Conservation (phyloP, 2,329 filamentous ascomycete species). For the Rutstroemia sp. region DNA sequence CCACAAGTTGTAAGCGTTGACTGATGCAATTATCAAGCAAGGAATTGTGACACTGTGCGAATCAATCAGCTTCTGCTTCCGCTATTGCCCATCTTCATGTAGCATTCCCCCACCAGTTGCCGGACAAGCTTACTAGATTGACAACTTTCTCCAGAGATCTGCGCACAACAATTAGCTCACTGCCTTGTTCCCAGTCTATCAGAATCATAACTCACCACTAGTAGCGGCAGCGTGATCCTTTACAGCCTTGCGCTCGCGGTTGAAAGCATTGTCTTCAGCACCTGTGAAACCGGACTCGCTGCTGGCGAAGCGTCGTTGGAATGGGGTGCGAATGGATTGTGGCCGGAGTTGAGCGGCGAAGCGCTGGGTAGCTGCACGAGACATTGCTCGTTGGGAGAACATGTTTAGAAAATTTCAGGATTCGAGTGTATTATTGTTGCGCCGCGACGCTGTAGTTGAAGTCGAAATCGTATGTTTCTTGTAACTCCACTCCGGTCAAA, state of each 20-base stretch:
- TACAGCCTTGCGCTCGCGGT: slow-evolving; percentile 82
- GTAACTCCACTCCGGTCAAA: background rate
- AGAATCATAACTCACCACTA: slow-evolving; percentile 55
- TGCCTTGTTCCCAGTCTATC: slow-evolving; percentile 9
- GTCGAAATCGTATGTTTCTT: slow-evolving; percentile 4
- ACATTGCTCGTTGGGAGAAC: slow-evolving; percentile 55
- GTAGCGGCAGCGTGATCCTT: slow-evolving; percentile 84
- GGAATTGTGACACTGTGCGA: slow-evolving; percentile 64
- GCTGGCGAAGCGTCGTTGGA: slow-evolving; percentile 68
- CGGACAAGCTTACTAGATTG: slow-evolving; percentile 70
- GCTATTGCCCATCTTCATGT: background rate
- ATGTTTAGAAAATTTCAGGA: slow-evolving; percentile 37
- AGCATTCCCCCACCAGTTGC: background rate
- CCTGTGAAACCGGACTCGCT: slow-evolving; percentile 50
- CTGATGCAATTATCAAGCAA: slow-evolving; percentile 58
- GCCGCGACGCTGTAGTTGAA: slow-evolving; percentile 3
- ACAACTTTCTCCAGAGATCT: slow-evolving; percentile 96
- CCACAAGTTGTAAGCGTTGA: slow-evolving; percentile 90
- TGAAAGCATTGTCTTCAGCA: slow-evolving; percentile 78
- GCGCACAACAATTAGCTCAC: background rate
- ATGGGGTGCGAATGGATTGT: slow-evolving; percentile 44
- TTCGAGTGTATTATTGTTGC: slow-evolving; percentile 3
- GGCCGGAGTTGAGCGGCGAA: slow-evolving; percentile 50
- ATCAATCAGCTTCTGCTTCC: slow-evolving; percentile 13
- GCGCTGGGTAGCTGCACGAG: slow-evolving; percentile 54